Evolutionary conservation across 2,329 filamentous ascomycete genomes (phyloP).

Genomic region (Trichoderma endophyticum): DNA sequence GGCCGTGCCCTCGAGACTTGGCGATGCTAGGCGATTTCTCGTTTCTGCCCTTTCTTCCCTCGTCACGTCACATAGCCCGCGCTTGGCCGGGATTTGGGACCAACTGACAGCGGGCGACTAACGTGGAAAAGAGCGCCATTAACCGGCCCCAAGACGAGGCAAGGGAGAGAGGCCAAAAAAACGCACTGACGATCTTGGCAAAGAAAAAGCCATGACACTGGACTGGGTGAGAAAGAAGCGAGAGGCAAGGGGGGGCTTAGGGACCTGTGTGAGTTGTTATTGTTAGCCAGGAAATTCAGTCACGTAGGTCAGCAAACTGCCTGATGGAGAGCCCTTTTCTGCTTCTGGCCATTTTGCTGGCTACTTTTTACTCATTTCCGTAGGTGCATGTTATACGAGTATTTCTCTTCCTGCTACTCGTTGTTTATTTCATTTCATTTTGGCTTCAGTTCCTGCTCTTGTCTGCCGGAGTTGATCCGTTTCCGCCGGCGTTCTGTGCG

Average conservation of each 20-base stretch:
- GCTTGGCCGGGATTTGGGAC: background rate
- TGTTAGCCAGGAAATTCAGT: background rate
- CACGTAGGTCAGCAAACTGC: background rate
- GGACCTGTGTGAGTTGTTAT: background rate
- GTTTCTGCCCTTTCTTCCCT: background rate
- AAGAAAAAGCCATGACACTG: background rate
- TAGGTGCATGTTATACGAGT: background rate
- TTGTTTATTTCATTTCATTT: background rate
- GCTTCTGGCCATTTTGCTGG: background rate
- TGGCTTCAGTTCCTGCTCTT: background rate
- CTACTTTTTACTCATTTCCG: background rate
- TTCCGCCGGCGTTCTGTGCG: background rate
- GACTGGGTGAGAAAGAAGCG: background rate
- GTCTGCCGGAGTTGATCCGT: constrained; percentile 4
- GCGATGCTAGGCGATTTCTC: constrained; percentile 6
- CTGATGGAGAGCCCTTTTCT: background rate
- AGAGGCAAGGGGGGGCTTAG: background rate
- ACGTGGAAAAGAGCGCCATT: background rate
- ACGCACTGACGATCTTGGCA: background rate
- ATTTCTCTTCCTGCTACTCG: background rate
- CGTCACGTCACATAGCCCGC: background rate
- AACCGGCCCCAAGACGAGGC: background rate
- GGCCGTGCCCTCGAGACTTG: constrained; percentile 9
- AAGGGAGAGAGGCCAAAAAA: background rate
- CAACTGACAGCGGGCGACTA: background rate